A percentile compares a stretch with the other conserved stretches of the same genome.
These are phyloP conservation scores for Falciphora oryzae DNA, from an alignment of 2,329 filamentous ascomycete genomes.

Conservation along the genomic window DNA sequence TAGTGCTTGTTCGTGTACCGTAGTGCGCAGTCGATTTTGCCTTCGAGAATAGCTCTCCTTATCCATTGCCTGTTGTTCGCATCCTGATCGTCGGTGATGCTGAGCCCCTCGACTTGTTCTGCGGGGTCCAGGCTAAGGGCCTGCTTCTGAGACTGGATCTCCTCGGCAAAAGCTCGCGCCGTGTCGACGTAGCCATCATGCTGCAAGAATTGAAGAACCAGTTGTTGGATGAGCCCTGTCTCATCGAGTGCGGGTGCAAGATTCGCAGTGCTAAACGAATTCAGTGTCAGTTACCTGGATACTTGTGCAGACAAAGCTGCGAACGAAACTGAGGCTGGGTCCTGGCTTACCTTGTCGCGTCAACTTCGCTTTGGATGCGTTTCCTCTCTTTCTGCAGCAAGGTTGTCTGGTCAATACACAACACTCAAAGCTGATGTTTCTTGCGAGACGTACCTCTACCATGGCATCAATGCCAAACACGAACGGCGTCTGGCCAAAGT, in stretches of 20 bases:
- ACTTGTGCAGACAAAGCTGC: too few species aligned
- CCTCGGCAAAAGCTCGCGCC: constrained; percentile 77
- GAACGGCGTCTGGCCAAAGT: constrained; percentile 72
- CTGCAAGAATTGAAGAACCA: constrained; percentile 83
- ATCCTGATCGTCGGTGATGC: constrained; percentile 75
- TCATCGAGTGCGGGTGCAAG: constrained; percentile 64
- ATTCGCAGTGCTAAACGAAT: constrained; percentile 41
- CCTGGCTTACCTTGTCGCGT: constrained; percentile 33
- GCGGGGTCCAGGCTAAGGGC: constrained; percentile 57
- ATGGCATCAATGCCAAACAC: constrained; percentile 86
- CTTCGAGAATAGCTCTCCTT: constrained; percentile 78
- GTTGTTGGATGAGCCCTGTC: constrained; percentile 70
- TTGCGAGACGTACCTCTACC: constrained; percentile 58
- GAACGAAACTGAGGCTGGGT: too few species aligned
- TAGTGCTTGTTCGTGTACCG: constrained; percentile 75
- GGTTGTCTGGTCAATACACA: not conserved
- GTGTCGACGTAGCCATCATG: constrained; percentile 96
- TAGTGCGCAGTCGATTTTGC: constrained; percentile 87
- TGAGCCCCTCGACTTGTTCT: constrained; percentile 50
- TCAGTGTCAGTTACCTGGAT: not conserved
- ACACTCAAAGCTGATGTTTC: not conserved
- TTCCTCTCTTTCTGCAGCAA: constrained; percentile 50
- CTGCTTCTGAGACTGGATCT: constrained; percentile 68
- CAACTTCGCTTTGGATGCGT: constrained; percentile 56
- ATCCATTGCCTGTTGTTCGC: constrained; percentile 86